Conservation (phyloP, 2,329 filamentous ascomycete genomes). For the Hortaea werneckii region DNA sequence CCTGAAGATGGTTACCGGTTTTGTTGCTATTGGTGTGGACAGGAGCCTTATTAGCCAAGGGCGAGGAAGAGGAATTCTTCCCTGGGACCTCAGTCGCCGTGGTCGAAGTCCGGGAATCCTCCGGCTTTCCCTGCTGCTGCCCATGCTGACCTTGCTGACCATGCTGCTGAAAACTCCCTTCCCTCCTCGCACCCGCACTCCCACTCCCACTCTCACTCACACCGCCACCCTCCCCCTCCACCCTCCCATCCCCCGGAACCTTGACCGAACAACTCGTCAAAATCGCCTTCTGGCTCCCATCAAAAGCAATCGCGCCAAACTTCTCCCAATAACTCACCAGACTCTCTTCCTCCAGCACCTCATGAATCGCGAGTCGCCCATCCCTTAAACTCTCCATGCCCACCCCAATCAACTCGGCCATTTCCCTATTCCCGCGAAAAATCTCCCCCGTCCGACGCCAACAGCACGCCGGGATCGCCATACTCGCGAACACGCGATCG, state of each 20-base stretch:
- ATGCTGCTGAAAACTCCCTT: background rate
- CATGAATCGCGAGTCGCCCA: conserved; percentile 87
- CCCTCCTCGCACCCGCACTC: background rate
- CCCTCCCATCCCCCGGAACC: conserved; percentile 47
- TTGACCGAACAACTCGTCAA: conserved; percentile 88
- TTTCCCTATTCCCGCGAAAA: conserved; percentile 94
- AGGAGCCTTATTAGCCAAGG: too few species aligned
- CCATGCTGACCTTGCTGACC: background rate
- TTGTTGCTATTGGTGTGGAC: too few species aligned
- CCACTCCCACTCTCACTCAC: conserved; percentile 17
- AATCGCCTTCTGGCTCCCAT: conserved; percentile 85
- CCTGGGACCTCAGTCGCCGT: too few species aligned
- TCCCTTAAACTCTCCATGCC: conserved; percentile 85
- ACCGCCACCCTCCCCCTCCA: conserved; percentile 14
- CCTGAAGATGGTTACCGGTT: too few species aligned
- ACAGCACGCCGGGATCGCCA: conserved; percentile 96
- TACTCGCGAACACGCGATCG: conserved; percentile 94
- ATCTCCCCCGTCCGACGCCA: conserved; percentile 97
- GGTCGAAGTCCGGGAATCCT: conserved; percentile 22
- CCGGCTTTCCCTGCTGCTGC: background rate
- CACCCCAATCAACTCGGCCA: conserved; percentile 91
- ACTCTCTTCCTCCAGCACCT: conserved; percentile 90
- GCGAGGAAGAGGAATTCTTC: too few species aligned
- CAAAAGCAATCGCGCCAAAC: conserved; percentile 95
- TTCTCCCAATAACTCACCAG: conserved; percentile 98